phyloP scores from a whole-genome alignment of 139 green algal genomes.

The Micractinium conductrix region DNA sequence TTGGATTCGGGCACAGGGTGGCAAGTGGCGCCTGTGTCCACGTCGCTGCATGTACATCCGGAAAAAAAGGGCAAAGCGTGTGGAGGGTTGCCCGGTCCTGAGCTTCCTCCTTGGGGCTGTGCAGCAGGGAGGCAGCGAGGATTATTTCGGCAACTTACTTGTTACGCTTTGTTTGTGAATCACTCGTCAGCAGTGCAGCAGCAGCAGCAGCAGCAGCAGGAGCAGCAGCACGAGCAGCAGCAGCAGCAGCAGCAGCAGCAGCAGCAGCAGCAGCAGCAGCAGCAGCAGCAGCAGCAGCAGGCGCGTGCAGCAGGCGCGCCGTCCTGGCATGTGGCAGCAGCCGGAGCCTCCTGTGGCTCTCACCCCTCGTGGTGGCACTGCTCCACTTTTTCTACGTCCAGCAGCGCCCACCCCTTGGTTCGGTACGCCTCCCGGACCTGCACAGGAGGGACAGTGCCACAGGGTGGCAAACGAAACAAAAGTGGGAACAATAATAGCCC shows the following conservation, averaged over 20 bases:
- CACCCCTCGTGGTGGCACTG: conserved; percentile 86
- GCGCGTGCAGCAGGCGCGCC: not conserved
- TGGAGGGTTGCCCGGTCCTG: not conserved
- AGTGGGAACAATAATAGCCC: conserved; percentile 48
- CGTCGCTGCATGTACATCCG: too few relatives aligned
- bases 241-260: not conserved
- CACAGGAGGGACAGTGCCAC: not conserved
- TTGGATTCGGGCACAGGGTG: too few relatives aligned
- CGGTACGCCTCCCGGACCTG: conserved; percentile 84
- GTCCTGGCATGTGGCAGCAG: too few relatives aligned
- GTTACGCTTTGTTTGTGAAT: too few relatives aligned
- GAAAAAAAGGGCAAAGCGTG: not conserved
- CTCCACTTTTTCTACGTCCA: conserved; percentile 66
- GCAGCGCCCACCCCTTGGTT: conserved; percentile 79
- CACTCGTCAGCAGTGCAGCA: too few relatives aligned
- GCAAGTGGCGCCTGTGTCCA: too few relatives aligned
- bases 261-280: not conserved
- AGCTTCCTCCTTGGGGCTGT: too few relatives aligned
- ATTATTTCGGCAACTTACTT: too few relatives aligned
- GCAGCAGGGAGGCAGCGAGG: too few relatives aligned
- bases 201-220: not conserved
- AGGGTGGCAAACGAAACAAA: too few relatives aligned
- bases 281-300: not conserved
- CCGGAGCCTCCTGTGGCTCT: not conserved
- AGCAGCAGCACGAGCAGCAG: not conserved